These are phyloP conservation scores for Mycena venus DNA, from an alignment of 768 basidiomycete genomes.

Conservation along the genomic window DNA sequence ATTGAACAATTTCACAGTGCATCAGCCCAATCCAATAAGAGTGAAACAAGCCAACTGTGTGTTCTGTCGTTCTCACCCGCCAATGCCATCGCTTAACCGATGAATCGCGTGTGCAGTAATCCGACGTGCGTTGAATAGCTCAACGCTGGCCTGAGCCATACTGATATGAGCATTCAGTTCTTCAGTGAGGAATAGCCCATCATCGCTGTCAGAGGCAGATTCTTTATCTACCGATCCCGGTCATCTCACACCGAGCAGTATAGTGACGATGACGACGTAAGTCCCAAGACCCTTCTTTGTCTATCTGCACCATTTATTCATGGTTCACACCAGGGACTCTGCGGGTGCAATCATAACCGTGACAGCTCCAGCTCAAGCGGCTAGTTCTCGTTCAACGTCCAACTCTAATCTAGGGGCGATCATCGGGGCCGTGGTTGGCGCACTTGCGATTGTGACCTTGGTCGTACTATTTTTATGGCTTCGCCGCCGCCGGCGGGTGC, in stretches of 20 bases:
- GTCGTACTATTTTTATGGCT: not conserved
- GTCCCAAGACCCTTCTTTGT: not conserved
- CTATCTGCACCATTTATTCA: no score
- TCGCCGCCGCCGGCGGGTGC: constrained; percentile 1
- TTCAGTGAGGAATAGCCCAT: not conserved
- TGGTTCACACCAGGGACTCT: not conserved
- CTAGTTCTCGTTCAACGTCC: not conserved
- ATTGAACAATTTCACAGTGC: not conserved
- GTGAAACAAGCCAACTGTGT: not conserved
- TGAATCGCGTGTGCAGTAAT: not conserved
- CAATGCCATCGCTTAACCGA: not conserved
- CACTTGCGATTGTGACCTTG: constrained; percentile 4
- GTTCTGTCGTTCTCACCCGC: not conserved
- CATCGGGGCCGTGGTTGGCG: constrained; percentile 4
- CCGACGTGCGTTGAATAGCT: not conserved
- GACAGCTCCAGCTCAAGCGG: not conserved
- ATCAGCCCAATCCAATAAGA: not conserved
- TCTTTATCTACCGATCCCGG: not conserved
- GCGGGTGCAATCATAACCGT: not conserved
- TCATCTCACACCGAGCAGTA: not conserved
- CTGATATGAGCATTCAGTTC: not conserved
- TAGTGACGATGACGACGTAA: not conserved
- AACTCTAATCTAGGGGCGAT: constrained; percentile 10
- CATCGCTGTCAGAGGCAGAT: not conserved
- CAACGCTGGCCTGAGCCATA: not conserved